Evolutionary conservation across 768 basidiomycete genomes (phyloP).

Genomic region (Trametes cubensis): DNA sequence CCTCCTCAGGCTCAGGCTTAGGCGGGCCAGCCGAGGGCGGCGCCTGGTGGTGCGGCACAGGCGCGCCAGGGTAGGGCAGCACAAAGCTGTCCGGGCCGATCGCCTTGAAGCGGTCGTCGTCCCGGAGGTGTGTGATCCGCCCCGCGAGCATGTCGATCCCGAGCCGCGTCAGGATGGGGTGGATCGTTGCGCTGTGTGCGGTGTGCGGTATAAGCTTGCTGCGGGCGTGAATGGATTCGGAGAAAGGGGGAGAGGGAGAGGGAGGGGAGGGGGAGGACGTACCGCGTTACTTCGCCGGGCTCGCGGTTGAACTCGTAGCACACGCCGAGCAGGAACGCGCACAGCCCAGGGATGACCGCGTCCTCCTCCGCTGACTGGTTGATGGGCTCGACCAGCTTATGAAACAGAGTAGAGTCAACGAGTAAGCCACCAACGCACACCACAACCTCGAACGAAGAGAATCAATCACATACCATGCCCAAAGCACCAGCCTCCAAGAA

Average conservation of each 20-base stretch:
- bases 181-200: slow-evolving; percentile 72
- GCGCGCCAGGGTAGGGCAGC: slow-evolving; percentile 47
- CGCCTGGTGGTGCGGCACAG: slow-evolving; percentile 10
- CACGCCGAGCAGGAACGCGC: slow-evolving; percentile 87
- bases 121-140: slow-evolving; percentile 83
- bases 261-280: slow-evolving; percentile 29
- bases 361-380: slow-evolving; percentile 89
- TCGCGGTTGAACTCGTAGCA: slow-evolving; percentile 97
- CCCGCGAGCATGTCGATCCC: slow-evolving; percentile 88
- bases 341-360: slow-evolving; percentile 84
- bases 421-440: not conserved
- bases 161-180: slow-evolving; percentile 88
- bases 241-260: too few species aligned
- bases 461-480: slow-evolving; percentile 72
- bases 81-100: slow-evolving; percentile 87
- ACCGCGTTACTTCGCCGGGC: slow-evolving; percentile 95
- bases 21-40: slow-evolving; percentile 36
- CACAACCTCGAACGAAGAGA: not conserved
- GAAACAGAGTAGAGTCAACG: too few species aligned
- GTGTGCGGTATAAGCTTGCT: not conserved
- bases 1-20: slow-evolving; percentile 53
- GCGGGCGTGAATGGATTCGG: not conserved
- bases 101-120: slow-evolving; percentile 90
- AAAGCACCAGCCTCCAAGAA: slow-evolving; percentile 91
- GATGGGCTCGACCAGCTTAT: slow-evolving; percentile 90